Evolutionary conservation across 805 yeast genomes (phyloP), one percentile per base, ranked within the genome.

Genomic region (Diddensiella santjacobensis): DNA sequence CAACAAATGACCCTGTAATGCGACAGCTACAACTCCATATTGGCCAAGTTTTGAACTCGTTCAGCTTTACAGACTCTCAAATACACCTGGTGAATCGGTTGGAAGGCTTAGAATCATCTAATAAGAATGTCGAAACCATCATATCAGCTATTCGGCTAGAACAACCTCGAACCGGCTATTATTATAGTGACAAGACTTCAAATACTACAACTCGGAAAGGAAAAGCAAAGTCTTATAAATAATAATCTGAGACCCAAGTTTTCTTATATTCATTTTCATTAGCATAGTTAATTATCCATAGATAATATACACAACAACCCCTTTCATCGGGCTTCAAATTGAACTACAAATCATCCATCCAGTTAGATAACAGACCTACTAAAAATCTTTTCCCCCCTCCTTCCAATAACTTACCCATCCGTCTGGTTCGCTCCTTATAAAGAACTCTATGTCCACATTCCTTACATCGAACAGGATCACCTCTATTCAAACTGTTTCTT

Each of bases 391-490:
- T n/a, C n/a, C n/a, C n/a, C n/a, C n/a, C n/a, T n/a, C n/a, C n/a
- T n/a, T n/a, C n/a, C 73, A 66, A 26, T 71, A 72, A 76, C 68
- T 73, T 77, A 49, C 79, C 95, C 95, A 91, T 87, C 74, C 98
- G 81, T 76, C 90, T 87, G 43, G 98, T 91, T 74, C 99, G 84
- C 53, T 96, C 96, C 74, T 93, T 93, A 74, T 91, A 87, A 54
- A 93, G 74, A 52, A 93, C 97, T 72, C 99, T 84, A 73, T 93
- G 98, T 55, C 99, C 99, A 71, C 99, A 93, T 59, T 90, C 96
- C 71, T 89, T 90, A 73, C 99, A 93, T 73, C 98, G 86, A 56
- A 93, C 96, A 24, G 98, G 96, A 68, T 93, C 99, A 58, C 86
- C 87, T 71, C 91, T 88, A 46, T 88, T 83, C 58, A 93, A 78